phyloP scores from a whole-genome alignment of 2,329 filamentous ascomycete species.

The Meredithiella fracta region DNA sequence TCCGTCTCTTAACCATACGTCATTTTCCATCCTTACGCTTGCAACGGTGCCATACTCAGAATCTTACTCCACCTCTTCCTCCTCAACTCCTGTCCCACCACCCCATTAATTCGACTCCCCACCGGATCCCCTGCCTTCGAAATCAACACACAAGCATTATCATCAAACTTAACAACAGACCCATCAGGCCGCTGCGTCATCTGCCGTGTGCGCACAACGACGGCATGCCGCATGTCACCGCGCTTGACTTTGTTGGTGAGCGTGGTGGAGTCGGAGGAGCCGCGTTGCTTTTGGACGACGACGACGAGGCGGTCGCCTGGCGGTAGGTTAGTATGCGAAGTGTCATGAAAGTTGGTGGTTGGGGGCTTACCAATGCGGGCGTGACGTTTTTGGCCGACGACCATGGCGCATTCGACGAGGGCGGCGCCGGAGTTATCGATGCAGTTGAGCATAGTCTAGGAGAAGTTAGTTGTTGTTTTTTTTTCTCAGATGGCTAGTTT shows the following conservation, averaged over 20 bases:
- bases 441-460: constrained; percentile 89
- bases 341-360: background rate
- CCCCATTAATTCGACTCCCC: constrained; percentile 76
- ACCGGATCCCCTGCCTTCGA: constrained; percentile 96
- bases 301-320: constrained; percentile 93
- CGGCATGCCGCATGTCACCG: constrained; percentile 89
- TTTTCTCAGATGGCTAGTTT: no score
- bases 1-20: no score
- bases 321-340: background rate
- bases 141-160: constrained; percentile 94
- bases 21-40: constrained; percentile 32
- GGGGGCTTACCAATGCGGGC: constrained; percentile 61
- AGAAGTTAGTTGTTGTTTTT: background rate
- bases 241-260: constrained; percentile 86
- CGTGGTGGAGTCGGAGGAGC: constrained; percentile 52
- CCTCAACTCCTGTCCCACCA: constrained; percentile 78
- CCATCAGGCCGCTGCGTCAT: constrained; percentile 77
- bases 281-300: constrained; percentile 79
- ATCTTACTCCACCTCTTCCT: constrained; percentile 98
- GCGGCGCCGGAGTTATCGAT: constrained; percentile 99
- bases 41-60: constrained; percentile 71
- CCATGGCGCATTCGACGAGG: constrained; percentile 87
- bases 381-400: constrained; percentile 75
- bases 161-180: constrained; percentile 81
- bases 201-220: constrained; percentile 83